A percentile compares a stretch with the other conserved stretches of the same genome.
Evolutionary conservation across 1,284 basidiomycete genomes (phyloP).

Genomic region (Trametes versicolor): DNA sequence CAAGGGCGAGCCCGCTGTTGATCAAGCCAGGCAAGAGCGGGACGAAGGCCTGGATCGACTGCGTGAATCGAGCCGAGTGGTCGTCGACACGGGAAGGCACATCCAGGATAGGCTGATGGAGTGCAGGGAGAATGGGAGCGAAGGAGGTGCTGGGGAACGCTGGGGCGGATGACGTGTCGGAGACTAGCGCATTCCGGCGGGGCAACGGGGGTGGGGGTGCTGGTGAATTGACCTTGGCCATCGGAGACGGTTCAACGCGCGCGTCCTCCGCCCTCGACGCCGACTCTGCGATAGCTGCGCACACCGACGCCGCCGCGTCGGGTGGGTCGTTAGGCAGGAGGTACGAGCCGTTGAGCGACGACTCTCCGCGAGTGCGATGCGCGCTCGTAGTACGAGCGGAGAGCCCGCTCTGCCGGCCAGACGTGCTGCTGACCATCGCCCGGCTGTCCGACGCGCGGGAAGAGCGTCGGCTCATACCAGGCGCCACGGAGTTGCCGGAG

Average conservation of each 20-base stretch:
- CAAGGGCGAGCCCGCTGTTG: too few relatives aligned
- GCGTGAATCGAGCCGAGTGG: too few relatives aligned
- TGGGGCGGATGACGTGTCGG: too few relatives aligned
- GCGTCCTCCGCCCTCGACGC: background rate
- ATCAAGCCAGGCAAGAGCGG: too few relatives aligned
- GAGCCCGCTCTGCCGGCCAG: background rate
- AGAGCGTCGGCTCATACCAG: background rate
- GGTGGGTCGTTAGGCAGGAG: background rate
- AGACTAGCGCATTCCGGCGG: too few relatives aligned
- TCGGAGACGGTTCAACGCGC: background rate
- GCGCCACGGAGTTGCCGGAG: too few relatives aligned
- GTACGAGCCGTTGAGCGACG: background rate
- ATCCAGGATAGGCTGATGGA: too few relatives aligned
- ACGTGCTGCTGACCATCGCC: background rate
- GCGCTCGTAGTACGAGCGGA: background rate
- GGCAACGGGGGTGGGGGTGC: background rate
- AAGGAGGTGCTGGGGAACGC: too few relatives aligned
- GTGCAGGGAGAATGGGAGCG: too few relatives aligned
- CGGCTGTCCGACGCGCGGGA: background rate
- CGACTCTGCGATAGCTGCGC: background rate
- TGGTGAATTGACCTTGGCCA: background rate
- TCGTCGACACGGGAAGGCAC: too few relatives aligned
- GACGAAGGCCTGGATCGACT: too few relatives aligned
- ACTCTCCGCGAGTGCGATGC: background rate
- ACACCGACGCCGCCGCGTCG: background rate